Evolutionary conservation across 495 filamentous ascomycete genomes (phyloP).

Genomic region (Endocarpon pusillum): DNA sequence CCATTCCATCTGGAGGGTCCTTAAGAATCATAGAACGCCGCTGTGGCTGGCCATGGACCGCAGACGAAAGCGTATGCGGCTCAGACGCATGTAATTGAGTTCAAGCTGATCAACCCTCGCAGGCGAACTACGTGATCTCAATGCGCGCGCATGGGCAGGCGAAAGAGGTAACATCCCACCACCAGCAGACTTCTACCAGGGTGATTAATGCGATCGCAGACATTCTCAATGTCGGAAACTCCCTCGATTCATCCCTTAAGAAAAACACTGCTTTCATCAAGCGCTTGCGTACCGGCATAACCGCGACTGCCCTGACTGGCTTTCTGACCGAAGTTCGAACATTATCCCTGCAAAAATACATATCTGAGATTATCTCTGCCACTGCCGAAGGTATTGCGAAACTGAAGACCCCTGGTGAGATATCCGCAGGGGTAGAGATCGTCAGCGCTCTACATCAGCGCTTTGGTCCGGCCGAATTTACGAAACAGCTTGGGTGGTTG

Average conservation of each 20-base stretch:
- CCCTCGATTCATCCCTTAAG: conserved; percentile 90
- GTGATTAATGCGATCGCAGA: conserved; percentile 30
- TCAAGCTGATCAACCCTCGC: conserved; percentile 7
- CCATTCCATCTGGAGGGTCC: too few relatives aligned
- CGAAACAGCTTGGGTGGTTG: conserved; percentile 78
- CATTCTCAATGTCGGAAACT: conserved; percentile 58
- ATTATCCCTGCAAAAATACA: conserved; percentile 88
- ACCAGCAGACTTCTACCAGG: conserved; percentile 7
- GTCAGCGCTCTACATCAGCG: conserved; percentile 90
- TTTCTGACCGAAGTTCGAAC: conserved; percentile 86
- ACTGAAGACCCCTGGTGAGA: conserved; percentile 76
- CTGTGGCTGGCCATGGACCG: conserved; percentile 61
- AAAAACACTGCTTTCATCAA: conserved; percentile 99
- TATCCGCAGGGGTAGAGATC: conserved; percentile 81
- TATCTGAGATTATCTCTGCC: conserved; percentile 95
- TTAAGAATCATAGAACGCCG: too few relatives aligned
- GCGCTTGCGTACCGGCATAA: conserved; percentile 79
- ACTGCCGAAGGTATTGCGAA: conserved; percentile 90
- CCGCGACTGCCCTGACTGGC: conserved; percentile 53
- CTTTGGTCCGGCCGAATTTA: conserved; percentile 84
- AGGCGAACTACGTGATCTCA: conserved; percentile 85
- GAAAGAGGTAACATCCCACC: conserved; percentile 46
- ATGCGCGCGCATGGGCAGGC: conserved; percentile 72
- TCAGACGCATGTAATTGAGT: conserved; percentile 8
- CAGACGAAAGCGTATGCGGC: conserved; percentile 55